Evolutionary conservation across 208 protist species (phyloP).

Genomic region (Leishmania braziliensis): DNA sequence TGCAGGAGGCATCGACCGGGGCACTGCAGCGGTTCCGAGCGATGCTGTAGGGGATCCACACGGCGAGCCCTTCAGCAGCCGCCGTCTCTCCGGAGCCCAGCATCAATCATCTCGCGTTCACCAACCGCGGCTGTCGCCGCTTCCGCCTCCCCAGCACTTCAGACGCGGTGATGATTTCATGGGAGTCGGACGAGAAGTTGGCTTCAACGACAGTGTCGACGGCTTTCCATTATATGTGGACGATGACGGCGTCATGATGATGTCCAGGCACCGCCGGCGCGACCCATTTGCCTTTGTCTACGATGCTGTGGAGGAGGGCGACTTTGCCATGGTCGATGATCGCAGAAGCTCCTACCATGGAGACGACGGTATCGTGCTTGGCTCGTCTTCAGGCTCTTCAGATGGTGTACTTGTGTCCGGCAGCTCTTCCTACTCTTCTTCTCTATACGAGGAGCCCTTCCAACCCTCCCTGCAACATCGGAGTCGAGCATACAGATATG

Average conservation of each 20-base stretch:
- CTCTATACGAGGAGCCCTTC: neutral
- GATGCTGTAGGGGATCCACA: neutral
- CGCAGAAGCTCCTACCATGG: neutral
- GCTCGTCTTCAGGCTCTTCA: slow-evolving; percentile 4
- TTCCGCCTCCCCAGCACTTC: neutral
- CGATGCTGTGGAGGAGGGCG: slow-evolving; percentile 20
- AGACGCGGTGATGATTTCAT: neutral
- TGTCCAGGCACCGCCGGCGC: slow-evolving; percentile 16
- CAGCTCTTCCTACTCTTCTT: slow-evolving; percentile 5
- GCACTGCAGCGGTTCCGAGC: neutral
- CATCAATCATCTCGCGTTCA: neutral
- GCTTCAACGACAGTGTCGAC: slow-evolving; percentile 28
- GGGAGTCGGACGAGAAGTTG: neutral
- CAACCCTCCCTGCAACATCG: neutral
- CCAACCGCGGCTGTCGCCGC: neutral
- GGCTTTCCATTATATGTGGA: slow-evolving; percentile 33
- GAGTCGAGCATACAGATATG: neutral
- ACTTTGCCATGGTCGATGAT: neutral
- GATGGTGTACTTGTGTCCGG: slow-evolving; percentile 4
- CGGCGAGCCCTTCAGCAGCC: neutral
- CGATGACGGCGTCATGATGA: slow-evolving; percentile 34
- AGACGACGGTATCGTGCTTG: neutral
- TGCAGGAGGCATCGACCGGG: neutral
- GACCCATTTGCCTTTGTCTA: slow-evolving; percentile 34
- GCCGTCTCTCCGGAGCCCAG: neutral